Evolutionary conservation across 371 early-diverging fungal species (phyloP), one percentile per base, ranked within the genome.

Genomic region (Mucor ambiguus): DNA sequence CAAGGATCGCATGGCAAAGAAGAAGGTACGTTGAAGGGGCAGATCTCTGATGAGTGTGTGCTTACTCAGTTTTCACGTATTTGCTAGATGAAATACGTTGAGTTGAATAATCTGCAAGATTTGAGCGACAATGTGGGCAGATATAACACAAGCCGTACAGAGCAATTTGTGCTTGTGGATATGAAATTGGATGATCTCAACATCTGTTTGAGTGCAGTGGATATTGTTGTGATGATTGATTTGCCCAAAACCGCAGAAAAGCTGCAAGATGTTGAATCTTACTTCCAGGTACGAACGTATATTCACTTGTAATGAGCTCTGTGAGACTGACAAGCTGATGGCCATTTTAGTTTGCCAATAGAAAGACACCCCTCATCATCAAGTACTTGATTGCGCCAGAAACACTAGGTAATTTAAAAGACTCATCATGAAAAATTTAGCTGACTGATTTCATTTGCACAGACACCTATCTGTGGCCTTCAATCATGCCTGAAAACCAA

Each of bases 351-450:
- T 46, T 20, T 49, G 20, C 52, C 4, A 37, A 59, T 24, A 33
- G 64, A 54, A 38, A 26, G 24, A 41, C 26, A 5, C 64, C 69
- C 16, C 11, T 69, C 18, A 44, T 46, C 35, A 64, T 69, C 2
- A 55, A 61, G 38, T 69, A 69, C 24, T 49, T 69, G 33, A 18
- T 64, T 26, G 64, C 69, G 9, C 64, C 60, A 20, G 49, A 64
- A 11, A 69, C 69, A 16, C 33, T 64, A 7, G 69, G 63, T 62
- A 52, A 54, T 16, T 7, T 22, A 14, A 1, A 8, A 14, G 41
- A 0, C 33, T 3, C 7, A 3, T 18, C 0, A 43, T 11, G 11
- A 59, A 37, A 38, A 14, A 3, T 14, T 28, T 4, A 52, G 28
- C 22, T 14, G 1, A 24, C 4, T 52, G 22, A 12, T 49, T 0